phyloP scores from a whole-genome alignment of 1,139 yeast species.

The Blastobotrys proliferans region DNA sequence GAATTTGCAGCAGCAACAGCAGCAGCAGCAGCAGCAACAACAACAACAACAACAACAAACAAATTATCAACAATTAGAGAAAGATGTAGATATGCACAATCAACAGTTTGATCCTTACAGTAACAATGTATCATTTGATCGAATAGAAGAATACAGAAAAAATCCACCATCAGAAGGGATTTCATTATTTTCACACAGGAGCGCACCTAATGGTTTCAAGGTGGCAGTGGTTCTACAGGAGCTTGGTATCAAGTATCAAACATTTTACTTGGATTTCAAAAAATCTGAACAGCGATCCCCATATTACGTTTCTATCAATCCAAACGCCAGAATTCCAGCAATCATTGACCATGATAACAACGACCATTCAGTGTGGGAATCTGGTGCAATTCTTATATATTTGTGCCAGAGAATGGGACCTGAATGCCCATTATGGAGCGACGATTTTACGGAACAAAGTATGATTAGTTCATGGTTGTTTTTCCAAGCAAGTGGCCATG shows the following conservation, averaged over 20 bases:
- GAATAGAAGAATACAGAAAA: constrained; percentile 71
- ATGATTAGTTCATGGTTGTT: constrained; percentile 87
- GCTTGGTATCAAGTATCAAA: constrained; percentile 71
- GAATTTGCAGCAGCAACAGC: constrained; percentile 13
- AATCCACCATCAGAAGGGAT: constrained; percentile 81
- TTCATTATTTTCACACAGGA: constrained; percentile 75
- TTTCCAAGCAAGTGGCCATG: constrained; percentile 94
- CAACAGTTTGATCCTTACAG: constrained; percentile 3
- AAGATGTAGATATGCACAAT: constrained; percentile 11
- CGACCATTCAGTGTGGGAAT: constrained; percentile 86
- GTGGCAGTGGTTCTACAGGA: constrained; percentile 89
- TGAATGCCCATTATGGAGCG: constrained; percentile 73
- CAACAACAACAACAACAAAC: constrained; percentile 2
- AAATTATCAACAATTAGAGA: constrained; percentile 11
- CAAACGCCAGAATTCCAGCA: constrained; percentile 94
- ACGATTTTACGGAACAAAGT: constrained; percentile 75
- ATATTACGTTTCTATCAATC: constrained; percentile 85
- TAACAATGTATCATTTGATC: constrained; percentile 28
- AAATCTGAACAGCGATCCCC: constrained; percentile 90
- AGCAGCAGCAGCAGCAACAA: constrained; percentile 13
- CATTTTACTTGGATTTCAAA: constrained; percentile 84
- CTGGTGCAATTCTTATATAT: constrained; percentile 84
- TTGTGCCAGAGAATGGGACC: constrained; percentile 63
- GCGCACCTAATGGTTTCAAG: constrained; percentile 96
- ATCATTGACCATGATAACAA: constrained; percentile 81